Evolutionary conservation across 495 filamentous ascomycete genomes (phyloP).

Genomic region (Tuber magnatum): DNA sequence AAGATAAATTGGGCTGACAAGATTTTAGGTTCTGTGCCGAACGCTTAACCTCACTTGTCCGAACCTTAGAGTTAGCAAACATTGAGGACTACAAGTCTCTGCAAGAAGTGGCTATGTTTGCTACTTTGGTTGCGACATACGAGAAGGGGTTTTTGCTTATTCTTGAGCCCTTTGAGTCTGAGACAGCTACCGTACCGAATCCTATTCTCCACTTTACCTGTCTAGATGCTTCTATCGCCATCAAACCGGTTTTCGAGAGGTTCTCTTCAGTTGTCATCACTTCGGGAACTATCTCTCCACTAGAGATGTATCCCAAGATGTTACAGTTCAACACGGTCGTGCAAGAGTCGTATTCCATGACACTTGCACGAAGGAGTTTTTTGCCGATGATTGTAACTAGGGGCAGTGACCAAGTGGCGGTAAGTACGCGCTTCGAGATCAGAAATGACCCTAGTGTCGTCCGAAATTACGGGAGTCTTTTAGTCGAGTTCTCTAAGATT

Average conservation of each 20-base stretch:
- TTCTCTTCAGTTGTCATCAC: slow-evolving; percentile 98
- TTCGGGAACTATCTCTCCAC: slow-evolving; percentile 88
- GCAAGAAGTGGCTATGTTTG: slow-evolving; percentile 97
- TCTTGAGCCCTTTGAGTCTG: slow-evolving; percentile 91
- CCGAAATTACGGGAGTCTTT: slow-evolving; percentile 85
- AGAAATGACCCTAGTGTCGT: slow-evolving; percentile 91
- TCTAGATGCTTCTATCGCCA: slow-evolving; percentile 94
- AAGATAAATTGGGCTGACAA: slow-evolving; percentile 12
- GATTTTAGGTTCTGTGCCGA: slow-evolving; percentile 73
- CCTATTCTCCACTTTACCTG: slow-evolving; percentile 94
- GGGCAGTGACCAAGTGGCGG: slow-evolving; percentile 83
- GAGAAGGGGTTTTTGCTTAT: slow-evolving; percentile 96
- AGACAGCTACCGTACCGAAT: slow-evolving; percentile 90
- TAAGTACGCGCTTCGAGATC: slow-evolving; percentile 86
- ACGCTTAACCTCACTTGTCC: slow-evolving; percentile 84
- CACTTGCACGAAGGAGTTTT: slow-evolving; percentile 89
- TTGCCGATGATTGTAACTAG: slow-evolving; percentile 95
- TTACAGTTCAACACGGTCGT: slow-evolving; percentile 83
- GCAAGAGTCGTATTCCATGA: slow-evolving; percentile 96
- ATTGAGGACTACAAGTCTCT: slow-evolving; percentile 96
- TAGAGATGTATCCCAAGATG: slow-evolving; percentile 99
- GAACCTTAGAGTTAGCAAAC: slow-evolving; percentile 91
- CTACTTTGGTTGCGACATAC: slow-evolving; percentile 94
- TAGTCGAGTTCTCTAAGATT: slow-evolving; percentile 88
- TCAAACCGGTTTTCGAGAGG: slow-evolving; percentile 94